A percentile compares a stretch with the other conserved stretches of the same genome.
phyloP scores from a whole-genome alignment of 768 basidiomycete species.

The Tylopilus plumbeoviolaceoides region DNA sequence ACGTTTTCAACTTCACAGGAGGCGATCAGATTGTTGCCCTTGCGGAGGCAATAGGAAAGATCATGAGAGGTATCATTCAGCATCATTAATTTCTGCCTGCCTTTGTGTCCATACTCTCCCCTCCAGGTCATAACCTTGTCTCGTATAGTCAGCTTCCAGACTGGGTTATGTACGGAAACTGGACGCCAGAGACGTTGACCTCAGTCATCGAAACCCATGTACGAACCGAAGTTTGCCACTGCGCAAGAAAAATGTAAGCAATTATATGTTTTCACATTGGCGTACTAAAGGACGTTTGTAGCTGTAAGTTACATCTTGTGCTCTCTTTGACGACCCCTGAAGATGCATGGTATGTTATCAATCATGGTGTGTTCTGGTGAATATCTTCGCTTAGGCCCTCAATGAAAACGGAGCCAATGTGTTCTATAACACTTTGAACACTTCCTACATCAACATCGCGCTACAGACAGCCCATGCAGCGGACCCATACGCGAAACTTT shows the following conservation, averaged over 20 bases:
- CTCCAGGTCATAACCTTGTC: neutral
- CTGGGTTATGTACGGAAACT: conserved; percentile 4
- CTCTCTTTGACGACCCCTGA: neutral
- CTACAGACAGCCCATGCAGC: conserved; percentile 33
- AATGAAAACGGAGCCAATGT: conserved; percentile 54
- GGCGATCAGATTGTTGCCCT: conserved; percentile 21
- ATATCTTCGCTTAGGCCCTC: conserved; percentile 13
- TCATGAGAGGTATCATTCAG: conserved; percentile 13
- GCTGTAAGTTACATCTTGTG: conserved; percentile 7
- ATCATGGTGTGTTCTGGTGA: conserved; percentile 2
- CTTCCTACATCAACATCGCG: conserved; percentile 48
- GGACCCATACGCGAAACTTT: conserved; percentile 32
- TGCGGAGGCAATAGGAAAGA: conserved; percentile 18
- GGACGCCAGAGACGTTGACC: conserved; percentile 12
- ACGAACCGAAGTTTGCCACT: conserved; percentile 7
- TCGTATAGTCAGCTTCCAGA: neutral
- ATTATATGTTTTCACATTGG: neutral
- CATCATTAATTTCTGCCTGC: neutral
- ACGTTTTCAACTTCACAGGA: conserved; percentile 20
- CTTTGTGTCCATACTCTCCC: neutral
- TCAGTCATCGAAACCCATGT: conserved; percentile 17
- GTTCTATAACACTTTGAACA: conserved; percentile 50
- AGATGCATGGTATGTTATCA: conserved; percentile 23
- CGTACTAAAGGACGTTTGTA: neutral
- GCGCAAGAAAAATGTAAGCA: conserved; percentile 11